Evolutionary conservation across 352 stramenopile species (phyloP).

Genomic region (Phytophthora ohioensis): DNA sequence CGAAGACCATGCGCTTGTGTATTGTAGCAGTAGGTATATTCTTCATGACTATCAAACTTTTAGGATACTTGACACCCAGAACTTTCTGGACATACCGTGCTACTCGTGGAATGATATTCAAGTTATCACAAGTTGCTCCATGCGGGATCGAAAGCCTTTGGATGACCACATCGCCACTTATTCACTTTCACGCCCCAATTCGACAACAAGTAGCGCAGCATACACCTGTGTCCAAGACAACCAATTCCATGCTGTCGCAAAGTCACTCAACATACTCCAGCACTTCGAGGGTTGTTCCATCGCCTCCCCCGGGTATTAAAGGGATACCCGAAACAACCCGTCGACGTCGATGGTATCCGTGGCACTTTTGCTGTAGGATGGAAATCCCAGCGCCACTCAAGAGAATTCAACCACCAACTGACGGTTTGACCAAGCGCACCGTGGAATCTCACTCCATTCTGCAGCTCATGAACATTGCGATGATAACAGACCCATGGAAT

Average conservation of each 20-base stretch:
- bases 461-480: slow-evolving; percentile 58
- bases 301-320: neutral
- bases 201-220: neutral
- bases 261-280: neutral
- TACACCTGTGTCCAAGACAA: neutral
- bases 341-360: neutral
- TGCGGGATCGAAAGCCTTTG: slow-evolving; percentile 35
- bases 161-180: slow-evolving; percentile 25
- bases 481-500: slow-evolving; percentile 61
- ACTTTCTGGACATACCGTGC: neutral
- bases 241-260: neutral
- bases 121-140: slow-evolving; percentile 9
- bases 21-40: slow-evolving; percentile 9
- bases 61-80: slow-evolving; percentile 22
- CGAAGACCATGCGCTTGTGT: slow-evolving; percentile 25
- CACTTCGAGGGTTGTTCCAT: slow-evolving; percentile 14
- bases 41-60: slow-evolving; percentile 1
- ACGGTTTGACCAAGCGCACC: slow-evolving; percentile 12
- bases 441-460: slow-evolving; percentile 32
- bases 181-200: slow-evolving; percentile 27
- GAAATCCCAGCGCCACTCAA: slow-evolving; percentile 8
- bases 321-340: neutral
- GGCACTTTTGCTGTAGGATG: slow-evolving; percentile 6
- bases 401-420: neutral
- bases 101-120: slow-evolving; percentile 23